Evolutionary conservation across 352 stramenopile species (phyloP).

Genomic region (Phytophthora tentaculata): DNA sequence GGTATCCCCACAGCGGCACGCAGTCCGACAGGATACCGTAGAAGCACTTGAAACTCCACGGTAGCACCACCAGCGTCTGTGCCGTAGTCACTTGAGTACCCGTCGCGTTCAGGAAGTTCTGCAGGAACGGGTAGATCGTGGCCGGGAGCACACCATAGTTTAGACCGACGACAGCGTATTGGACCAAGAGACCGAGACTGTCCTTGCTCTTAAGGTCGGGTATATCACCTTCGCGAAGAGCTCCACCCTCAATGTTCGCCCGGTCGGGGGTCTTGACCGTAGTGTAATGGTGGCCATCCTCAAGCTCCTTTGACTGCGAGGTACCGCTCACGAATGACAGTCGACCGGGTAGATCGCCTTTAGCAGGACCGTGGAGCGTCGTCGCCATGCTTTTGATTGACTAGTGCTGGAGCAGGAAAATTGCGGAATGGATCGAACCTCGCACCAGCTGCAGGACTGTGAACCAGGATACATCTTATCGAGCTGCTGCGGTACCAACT

Average conservation of each 20-base stretch:
- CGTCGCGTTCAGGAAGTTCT: constrained; percentile 36
- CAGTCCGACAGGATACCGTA: constrained; percentile 36
- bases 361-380: background rate
- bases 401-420: background rate
- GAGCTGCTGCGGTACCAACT: background rate
- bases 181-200: constrained; percentile 34
- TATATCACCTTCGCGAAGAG: constrained; percentile 23
- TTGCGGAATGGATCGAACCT: background rate
- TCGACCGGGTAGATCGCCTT: constrained; percentile 14
- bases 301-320: constrained; percentile 22
- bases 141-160: constrained; percentile 34
- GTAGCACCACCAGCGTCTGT: constrained; percentile 47
- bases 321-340: constrained; percentile 27
- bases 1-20: constrained; percentile 25
- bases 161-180: constrained; percentile 34
- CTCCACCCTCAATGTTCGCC: constrained; percentile 21
- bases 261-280: constrained; percentile 15
- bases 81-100: constrained; percentile 27
- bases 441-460: background rate
- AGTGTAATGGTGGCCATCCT: constrained; percentile 8
- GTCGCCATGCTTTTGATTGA: background rate
- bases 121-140: constrained; percentile 42
- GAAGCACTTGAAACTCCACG: constrained; percentile 50
- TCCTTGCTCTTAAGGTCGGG: constrained; percentile 34
- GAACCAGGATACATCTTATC: no score